phyloP scores from a whole-genome alignment of 805 yeast species.

The Candida patagonica region DNA sequence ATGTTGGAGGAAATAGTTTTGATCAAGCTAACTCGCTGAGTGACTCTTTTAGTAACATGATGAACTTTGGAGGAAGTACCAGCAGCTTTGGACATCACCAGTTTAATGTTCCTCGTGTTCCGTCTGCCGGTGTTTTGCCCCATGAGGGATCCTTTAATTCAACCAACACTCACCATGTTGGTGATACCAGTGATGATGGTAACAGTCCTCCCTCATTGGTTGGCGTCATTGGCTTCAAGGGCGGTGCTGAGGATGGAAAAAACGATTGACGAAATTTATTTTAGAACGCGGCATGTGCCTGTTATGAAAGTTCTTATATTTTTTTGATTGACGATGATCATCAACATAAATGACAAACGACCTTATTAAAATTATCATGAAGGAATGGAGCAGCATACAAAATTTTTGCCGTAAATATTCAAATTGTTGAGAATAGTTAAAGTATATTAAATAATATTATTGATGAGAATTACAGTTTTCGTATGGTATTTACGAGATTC shows the following conservation, averaged over 20 bases:
- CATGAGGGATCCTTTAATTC: neutral
- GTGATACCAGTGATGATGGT: constrained; percentile 11
- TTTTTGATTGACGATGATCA: too few relatives aligned
- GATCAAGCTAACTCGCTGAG: constrained; percentile 8
- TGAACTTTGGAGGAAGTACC: constrained; percentile 15
- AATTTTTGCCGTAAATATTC: too few relatives aligned
- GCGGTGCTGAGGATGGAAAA: constrained; percentile 12
- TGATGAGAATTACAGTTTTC: too few relatives aligned
- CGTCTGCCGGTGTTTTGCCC: constrained; percentile 6
- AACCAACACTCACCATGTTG: neutral
- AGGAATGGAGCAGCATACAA: too few relatives aligned
- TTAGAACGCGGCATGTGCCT: constrained; percentile 1
- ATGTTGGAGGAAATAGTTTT: neutral
- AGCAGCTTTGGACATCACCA: neutral
- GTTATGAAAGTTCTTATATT: constrained; percentile 1
- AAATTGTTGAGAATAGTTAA: too few relatives aligned
- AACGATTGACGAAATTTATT: neutral
- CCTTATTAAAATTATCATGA: too few relatives aligned
- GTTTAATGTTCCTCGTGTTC: constrained; percentile 6
- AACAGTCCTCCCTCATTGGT: constrained; percentile 11
- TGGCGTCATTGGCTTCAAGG: constrained; percentile 21
- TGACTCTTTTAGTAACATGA: constrained; percentile 16
- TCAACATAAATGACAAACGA: too few relatives aligned
- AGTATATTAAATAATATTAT: too few relatives aligned
- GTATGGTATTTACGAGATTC: too few relatives aligned